A percentile compares a stretch with the other conserved stretches of the same genome.
Evolutionary conservation across 1,284 basidiomycete species (phyloP).

Genomic region (Fomitiporia mediterranea): DNA sequence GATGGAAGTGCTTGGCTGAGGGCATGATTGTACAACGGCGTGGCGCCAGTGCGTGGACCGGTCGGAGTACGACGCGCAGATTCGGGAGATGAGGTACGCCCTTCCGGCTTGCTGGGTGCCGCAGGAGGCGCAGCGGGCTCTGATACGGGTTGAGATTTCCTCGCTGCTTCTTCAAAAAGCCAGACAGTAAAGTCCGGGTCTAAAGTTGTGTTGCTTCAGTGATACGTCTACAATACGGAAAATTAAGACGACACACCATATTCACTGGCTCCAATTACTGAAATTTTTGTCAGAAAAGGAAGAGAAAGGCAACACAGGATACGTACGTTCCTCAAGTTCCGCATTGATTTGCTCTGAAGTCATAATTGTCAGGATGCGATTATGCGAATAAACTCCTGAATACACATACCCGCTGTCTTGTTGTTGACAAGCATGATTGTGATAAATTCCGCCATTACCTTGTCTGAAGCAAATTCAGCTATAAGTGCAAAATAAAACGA

Average conservation of each 20-base stretch:
- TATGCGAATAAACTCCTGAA: not conserved
- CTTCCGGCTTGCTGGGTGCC: slow-evolving; percentile 13
- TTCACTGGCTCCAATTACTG: slow-evolving; percentile 62
- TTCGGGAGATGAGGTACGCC: slow-evolving; percentile 10
- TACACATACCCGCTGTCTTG: slow-evolving; percentile 63
- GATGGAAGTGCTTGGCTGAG: slow-evolving; percentile 63
- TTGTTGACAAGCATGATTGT: slow-evolving; percentile 91
- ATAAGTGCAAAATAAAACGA: not conserved
- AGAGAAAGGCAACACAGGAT: slow-evolving; percentile 19
- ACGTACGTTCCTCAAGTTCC: slow-evolving; percentile 78
- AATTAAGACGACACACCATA: slow-evolving; percentile 13
- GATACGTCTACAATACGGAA: not conserved
- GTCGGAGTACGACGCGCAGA: not conserved
- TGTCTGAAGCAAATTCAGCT: slow-evolving; percentile 42
- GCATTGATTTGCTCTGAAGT: slow-evolving; percentile 71
- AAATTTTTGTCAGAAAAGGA: slow-evolving; percentile 23
- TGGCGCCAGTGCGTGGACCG: slow-evolving; percentile 6
- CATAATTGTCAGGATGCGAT: slow-evolving; percentile 8
- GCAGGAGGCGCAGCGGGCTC: slow-evolving; percentile 33
- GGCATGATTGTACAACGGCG: slow-evolving; percentile 35
- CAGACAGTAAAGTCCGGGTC: slow-evolving; percentile 79
- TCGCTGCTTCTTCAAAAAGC: slow-evolving; percentile 75
- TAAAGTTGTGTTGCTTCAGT: slow-evolving; percentile 31
- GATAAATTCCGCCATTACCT: slow-evolving; percentile 89
- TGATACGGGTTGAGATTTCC: slow-evolving; percentile 39